Conservation (phyloP, 1,284 basidiomycete species). For the Meira nashicola region DNA sequence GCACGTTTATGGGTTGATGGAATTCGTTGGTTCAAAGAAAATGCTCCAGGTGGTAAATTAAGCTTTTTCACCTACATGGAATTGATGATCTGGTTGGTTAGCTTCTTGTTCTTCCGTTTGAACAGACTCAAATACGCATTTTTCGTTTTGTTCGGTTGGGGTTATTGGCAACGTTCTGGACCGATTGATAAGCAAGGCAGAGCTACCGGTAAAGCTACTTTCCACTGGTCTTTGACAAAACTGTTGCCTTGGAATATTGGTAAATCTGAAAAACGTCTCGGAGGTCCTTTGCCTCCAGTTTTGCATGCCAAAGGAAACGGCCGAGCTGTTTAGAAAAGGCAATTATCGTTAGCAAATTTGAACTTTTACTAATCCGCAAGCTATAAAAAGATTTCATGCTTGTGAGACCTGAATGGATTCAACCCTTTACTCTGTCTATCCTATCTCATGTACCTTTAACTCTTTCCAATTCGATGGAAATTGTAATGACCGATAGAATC, state of each 20-base stretch:
- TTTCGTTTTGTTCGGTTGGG: constrained; percentile 45
- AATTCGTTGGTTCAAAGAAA: constrained; percentile 59
- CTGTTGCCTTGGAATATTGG: neutral
- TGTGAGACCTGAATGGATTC: no score
- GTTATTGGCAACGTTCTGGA: constrained; percentile 37
- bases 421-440: no score
- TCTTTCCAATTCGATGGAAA: no score
- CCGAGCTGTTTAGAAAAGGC: no score
- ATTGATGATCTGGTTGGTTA: constrained; percentile 52
- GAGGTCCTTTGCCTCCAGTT: neutral
- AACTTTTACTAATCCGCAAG: no score
- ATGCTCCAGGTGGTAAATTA: constrained; percentile 60
- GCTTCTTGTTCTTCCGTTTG: constrained; percentile 39
- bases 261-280: neutral
- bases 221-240: constrained; percentile 35
- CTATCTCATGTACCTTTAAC: no score
- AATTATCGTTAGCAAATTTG: no score
- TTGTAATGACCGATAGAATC: no score
- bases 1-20: constrained; percentile 67
- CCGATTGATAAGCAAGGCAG: constrained; percentile 24
- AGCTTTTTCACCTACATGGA: constrained; percentile 67
- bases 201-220: constrained; percentile 26
- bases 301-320: no score
- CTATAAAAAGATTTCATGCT: no score
- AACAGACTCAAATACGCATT: constrained; percentile 37